These are phyloP conservation scores for Suillus subaureus DNA, from an alignment of 768 basidiomycete genomes.

Conservation along the genomic window DNA sequence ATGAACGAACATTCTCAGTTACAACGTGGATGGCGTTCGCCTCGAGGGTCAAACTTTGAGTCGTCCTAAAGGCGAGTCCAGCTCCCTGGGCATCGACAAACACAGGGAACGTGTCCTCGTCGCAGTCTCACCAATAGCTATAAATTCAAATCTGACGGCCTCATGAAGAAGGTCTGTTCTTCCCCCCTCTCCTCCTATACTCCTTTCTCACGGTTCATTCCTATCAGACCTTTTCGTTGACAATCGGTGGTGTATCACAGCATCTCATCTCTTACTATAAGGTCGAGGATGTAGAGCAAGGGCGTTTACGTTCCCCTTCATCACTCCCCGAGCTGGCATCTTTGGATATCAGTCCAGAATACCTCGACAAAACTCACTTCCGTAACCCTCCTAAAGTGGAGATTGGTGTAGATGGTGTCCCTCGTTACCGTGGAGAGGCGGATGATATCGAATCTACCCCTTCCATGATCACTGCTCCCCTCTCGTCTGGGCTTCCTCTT, in stretches of 20 bases:
- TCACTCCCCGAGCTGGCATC: slow-evolving; percentile 85
- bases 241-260: slow-evolving; percentile 82
- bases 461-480: slow-evolving; percentile 40
- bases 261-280: slow-evolving; percentile 96
- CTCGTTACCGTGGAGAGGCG: slow-evolving; percentile 81
- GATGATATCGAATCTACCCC: slow-evolving; percentile 63
- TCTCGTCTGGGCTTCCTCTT: slow-evolving; percentile 51
- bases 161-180: slow-evolving; percentile 91
- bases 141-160: slow-evolving; percentile 90
- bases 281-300: slow-evolving; percentile 86
- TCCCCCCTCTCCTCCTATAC: slow-evolving; percentile 8
- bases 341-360: slow-evolving; percentile 84
- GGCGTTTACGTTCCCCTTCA: slow-evolving; percentile 85
- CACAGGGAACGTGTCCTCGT: slow-evolving; percentile 80
- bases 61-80: slow-evolving; percentile 60
- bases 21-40: slow-evolving; percentile 35
- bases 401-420: slow-evolving; percentile 78
- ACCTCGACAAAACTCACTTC: slow-evolving; percentile 90
- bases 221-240: slow-evolving; percentile 85
- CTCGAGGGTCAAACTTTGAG: slow-evolving; percentile 53
- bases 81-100: slow-evolving; percentile 56
- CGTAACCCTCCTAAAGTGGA: slow-evolving; percentile 90
- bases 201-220: slow-evolving; percentile 29
- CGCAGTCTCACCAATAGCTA: slow-evolving; percentile 88
- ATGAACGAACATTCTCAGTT: slow-evolving; percentile 41